phyloP scores from a whole-genome alignment of 345 rosid species.

The Euphorbia pulcherrima region DNA sequence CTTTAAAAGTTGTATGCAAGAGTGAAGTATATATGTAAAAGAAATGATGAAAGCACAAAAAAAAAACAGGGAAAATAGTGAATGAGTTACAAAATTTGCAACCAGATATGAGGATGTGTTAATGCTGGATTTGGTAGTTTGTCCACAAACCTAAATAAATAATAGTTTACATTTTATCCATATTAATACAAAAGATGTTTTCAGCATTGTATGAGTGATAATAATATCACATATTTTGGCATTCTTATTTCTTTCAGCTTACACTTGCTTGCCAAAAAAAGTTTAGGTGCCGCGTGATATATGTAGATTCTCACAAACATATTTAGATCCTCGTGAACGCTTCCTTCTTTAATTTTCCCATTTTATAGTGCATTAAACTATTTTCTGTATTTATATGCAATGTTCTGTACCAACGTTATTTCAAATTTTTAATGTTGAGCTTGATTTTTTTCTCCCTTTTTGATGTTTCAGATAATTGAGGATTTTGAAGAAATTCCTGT shows the following conservation, averaged over 20 bases:
- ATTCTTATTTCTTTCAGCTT: background rate
- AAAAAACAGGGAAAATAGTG: background rate
- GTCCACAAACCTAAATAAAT: background rate
- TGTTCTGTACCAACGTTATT: too few relatives aligned
- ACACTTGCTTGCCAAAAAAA: background rate
- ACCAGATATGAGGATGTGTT: background rate
- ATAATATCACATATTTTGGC: background rate
- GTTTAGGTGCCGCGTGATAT: background rate
- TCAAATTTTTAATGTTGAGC: background rate
- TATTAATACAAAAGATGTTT: background rate
- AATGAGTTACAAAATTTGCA: background rate
- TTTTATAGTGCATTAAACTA: background rate
- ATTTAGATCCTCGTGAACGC: background rate
- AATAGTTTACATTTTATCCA: background rate
- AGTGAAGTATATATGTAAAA: background rate
- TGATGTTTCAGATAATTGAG: slow-evolving; percentile 52
- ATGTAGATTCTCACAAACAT: background rate
- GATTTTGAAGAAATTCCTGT: slow-evolving; percentile 84
- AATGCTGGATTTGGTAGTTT: background rate
- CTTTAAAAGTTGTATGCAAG: background rate
- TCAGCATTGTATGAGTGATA: background rate
- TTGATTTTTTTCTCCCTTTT: background rate
- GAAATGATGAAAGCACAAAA: background rate
- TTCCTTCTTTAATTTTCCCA: background rate
- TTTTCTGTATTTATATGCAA: background rate